Evolutionary conservation across 2,329 filamentous ascomycete species (phyloP), one percentile per base, ranked within the genome.

Genomic region (Exophiala calicioides): DNA sequence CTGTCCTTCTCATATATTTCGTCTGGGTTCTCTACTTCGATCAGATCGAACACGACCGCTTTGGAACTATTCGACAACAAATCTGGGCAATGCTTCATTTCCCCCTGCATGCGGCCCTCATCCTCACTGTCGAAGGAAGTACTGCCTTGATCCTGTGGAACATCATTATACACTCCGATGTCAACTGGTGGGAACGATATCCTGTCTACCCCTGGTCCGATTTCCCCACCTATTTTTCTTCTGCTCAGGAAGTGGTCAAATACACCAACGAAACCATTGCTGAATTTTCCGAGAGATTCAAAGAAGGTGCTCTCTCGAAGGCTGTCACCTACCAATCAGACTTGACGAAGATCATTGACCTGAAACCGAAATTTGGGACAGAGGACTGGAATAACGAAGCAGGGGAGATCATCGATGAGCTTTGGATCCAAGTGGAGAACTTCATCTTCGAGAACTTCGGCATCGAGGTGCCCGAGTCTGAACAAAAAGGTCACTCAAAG

Each of bases 11-110:
- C n/a, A n/a, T n/a, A n/a, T 71, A 76, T 50, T 76, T 85, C 43
- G 72, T 85, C 55, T 85, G 80, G 78, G 80, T 83, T 63, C 67
- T 77, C 4, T 82, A 83, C 59, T 80, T 80, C 39, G 75, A 81
- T 48, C 74, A 82, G 23, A 78, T 70, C 62, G 78, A 64, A 48
- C 71, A 62, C 38, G 68, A 69, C 23, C 67, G 70, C 44, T 75
- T 77, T 50, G 74, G 75, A 27, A 75, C 69, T 21, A 68, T 80
- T 34, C 74, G 78, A 3, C 82, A 85, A 54, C 78, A 82, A 39
- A 64, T 80, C 12, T 71, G 69, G 69, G 64, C 65, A 18, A 1
- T 56, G 34, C 60, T 70, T 21, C 82, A 85, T 64, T 79, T 84
- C 49, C 81, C 81, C 0, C 79, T 85, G 56, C 81, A 86, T 54